A percentile compares a stretch with the other conserved stretches of the same genome.
Evolutionary conservation across 2,329 filamentous ascomycete species (phyloP).

Genomic region (Ophiostoma populinum): DNA sequence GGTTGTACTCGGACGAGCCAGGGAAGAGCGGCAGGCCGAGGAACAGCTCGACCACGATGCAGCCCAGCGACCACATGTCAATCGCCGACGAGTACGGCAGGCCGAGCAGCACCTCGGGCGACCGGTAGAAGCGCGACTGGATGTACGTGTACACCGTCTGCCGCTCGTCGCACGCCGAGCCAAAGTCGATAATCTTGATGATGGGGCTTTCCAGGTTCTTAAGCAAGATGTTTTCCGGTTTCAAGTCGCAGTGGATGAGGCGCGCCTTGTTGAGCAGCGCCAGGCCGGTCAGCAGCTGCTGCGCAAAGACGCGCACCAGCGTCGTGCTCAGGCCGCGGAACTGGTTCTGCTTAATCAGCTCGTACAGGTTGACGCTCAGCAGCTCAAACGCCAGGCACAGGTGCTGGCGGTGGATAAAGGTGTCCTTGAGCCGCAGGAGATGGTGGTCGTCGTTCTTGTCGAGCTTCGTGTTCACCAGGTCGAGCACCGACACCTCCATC

Average conservation of each 20-base stretch:
- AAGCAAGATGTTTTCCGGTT: slow-evolving; percentile 91
- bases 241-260: slow-evolving; percentile 93
- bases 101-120: slow-evolving; percentile 87
- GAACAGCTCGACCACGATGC: slow-evolving; percentile 96
- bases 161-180: slow-evolving; percentile 91
- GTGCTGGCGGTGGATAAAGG: slow-evolving; percentile 95
- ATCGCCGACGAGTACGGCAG: slow-evolving; percentile 96
- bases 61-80: slow-evolving; percentile 98
- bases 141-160: slow-evolving; percentile 99
- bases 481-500: slow-evolving; percentile 98
- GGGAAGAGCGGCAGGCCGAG: slow-evolving; percentile 87
- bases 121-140: slow-evolving; percentile 94
- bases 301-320: slow-evolving; percentile 88
- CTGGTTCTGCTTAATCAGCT: slow-evolving; percentile 98
- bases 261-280: slow-evolving; percentile 90
- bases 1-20: slow-evolving; percentile 96
- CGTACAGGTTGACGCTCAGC: slow-evolving; percentile 92
- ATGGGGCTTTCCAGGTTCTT: slow-evolving; percentile 98
- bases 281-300: slow-evolving; percentile 85
- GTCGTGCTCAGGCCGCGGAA: slow-evolving; percentile 96
- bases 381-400: slow-evolving; percentile 92
- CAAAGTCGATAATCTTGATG: slow-evolving; percentile 99
- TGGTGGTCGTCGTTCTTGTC: slow-evolving; percentile 99
- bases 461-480: slow-evolving; percentile 94
- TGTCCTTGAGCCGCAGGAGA: slow-evolving; percentile 83